phyloP scores from a whole-genome alignment of 176 grass and related monocot species.

The Alopecurus myosuroides region DNA sequence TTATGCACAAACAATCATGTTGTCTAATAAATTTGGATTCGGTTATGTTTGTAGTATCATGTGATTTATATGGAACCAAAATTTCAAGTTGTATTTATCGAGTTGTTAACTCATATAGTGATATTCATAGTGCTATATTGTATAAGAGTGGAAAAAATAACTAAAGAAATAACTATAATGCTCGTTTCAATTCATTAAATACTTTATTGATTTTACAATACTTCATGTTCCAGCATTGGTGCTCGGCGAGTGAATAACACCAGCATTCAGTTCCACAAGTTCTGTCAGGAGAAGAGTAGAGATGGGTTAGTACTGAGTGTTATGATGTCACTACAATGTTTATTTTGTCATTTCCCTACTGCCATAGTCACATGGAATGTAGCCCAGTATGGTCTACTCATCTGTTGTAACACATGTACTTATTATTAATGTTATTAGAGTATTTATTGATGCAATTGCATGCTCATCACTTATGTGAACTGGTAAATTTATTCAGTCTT shows the following conservation, averaged over 20 bases:
- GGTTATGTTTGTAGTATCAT: not conserved
- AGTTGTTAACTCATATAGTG: not conserved
- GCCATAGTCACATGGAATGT: not conserved
- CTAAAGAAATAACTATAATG: not conserved
- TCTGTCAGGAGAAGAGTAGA: constrained; percentile 40
- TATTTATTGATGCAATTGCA: not conserved
- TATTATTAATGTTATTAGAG: not conserved
- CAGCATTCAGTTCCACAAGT: constrained; percentile 34
- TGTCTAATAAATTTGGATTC: not conserved
- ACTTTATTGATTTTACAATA: constrained; percentile 6
- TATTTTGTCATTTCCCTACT: not conserved
- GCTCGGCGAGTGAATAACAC: constrained; percentile 41
- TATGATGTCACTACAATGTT: not conserved
- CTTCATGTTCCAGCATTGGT: constrained; percentile 55
- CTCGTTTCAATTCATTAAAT: not conserved
- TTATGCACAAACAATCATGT: not conserved
- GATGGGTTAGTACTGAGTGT: constrained; percentile 41
- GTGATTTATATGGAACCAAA: not conserved
- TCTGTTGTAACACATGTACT: not conserved
- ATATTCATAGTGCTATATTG: not conserved
- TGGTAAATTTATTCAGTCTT: not conserved
- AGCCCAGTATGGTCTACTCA: not conserved
- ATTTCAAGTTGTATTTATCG: not conserved
- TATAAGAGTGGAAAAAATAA: not conserved
- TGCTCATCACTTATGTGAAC: not conserved